Evolutionary conservation across 2,329 filamentous ascomycete genomes (phyloP), one percentile per base, ranked within the genome.

Genomic region (Cladosporium cucumerinum): DNA sequence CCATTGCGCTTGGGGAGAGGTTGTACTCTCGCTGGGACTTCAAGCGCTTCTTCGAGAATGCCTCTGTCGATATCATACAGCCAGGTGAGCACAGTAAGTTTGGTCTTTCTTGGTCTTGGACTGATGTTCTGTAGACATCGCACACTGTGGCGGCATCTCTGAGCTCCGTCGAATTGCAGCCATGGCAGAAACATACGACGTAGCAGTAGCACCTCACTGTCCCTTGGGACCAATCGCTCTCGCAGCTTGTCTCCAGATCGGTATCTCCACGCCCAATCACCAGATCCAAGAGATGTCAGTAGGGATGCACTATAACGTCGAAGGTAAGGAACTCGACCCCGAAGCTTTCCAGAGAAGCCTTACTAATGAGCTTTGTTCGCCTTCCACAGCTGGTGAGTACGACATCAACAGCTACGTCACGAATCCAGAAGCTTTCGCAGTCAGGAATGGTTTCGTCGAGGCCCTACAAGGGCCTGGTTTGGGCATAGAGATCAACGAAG

Each of bases 221-320:
- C 89, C 89, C 0, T 75, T 92, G 0, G 89, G 89, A 0, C 89
- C 89, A 0, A 87, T 92, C 54, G 88, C 89, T 0, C 78, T 92
- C 11, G 89, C 89, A 1, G 89, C 89, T 0, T 87, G 84, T 65
- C 81, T 91, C 39, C 89, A 92, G 68, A 85, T 92, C 1, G 87
- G 86, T 34, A 80, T 84, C 32, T 78, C 77, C 21, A 85, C 78
- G 14, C 83, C 82, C 25, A 92, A 89, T 74, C 91, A 89, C 72
- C 85, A 84, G 0, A 92, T 92, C 32, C 87, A 91, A 72, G 89
- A 92, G 74, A 92, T 92, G 90, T 89, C 87, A 57, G 71, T 92
- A 30, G 90, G 90, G 0, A 93, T 93, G 68, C 90, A 93, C 73
- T 93, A 93, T 72, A 93, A 93, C 69, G 75, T 76, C 5, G 82